Evolutionary conservation across 179 eudicot species (phyloP), one percentile per base, ranked within the genome.

Genomic region (Carnegiea gigantea): DNA sequence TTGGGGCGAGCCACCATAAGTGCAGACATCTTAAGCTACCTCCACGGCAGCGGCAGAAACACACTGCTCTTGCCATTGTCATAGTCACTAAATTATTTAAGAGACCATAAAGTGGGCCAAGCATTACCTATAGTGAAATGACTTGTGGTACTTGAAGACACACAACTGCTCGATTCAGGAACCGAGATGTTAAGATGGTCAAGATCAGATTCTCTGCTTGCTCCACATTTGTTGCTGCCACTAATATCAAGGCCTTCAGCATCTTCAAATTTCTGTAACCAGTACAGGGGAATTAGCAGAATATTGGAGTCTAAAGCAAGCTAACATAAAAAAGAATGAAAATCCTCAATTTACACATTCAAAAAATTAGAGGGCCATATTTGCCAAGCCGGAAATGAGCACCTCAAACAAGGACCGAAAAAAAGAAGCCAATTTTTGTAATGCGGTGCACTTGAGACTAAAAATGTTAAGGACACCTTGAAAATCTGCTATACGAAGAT

Each of bases 81-180:
- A n/a, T 24, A 2, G 70, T 10, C 21, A 30, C 11, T 67, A 10
- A 65, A 67, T 64, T n/a, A 64, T 67, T 9, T 11, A 70, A 17
- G 46, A 33, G 46, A 70, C 21, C 1, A 70, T 36, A 36, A 33
- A 36, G 73, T 30, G 78, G 30, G 64, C 20, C 10, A 67, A 77
- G 81, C 46, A 14, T 78, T 93, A 94, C 98, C 95, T 46, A 82
- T 82, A 74, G 84, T 78, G 73, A 86, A 76, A 77, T 83, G 83
- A 78, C 85, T 87, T 51, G 80, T 86, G 85, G 83, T 83, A 84
- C 85, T 89, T 65, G 90, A 86, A 26, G 91, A 88, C 84, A 87
- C 65, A 77, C 81, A 92, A 89, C 95, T 92, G 79, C 88, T 91
- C 12, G 95, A 92, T 76, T 89, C 92, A 77, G 86, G 90, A 87